phyloP scores from a whole-genome alignment of 108 stramenopile genomes.

The Discostella stelligeroides region DNA sequence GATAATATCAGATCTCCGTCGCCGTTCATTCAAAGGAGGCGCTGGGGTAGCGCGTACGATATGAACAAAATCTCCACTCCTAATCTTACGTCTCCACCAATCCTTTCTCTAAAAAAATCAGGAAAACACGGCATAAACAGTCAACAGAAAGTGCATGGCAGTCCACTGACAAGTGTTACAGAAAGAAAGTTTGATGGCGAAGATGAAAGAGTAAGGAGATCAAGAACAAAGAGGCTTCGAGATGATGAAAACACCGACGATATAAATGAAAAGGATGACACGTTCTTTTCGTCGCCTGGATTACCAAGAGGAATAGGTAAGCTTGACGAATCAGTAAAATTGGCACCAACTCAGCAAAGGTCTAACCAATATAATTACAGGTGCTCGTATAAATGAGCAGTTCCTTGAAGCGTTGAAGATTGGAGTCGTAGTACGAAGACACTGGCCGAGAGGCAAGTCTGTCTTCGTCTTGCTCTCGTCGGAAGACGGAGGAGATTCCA shows the following conservation, averaged over 20 bases:
- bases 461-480: conserved; percentile 74
- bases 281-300: conserved; percentile 40
- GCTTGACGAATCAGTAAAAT: neutral
- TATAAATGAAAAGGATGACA: conserved; percentile 17
- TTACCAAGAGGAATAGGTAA: conserved; percentile 47
- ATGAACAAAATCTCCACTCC: conserved; percentile 28
- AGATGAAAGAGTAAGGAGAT: conserved; percentile 13
- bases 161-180: neutral
- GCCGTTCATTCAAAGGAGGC: conserved; percentile 18
- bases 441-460: conserved; percentile 68
- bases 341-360: neutral
- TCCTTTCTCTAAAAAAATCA: conserved; percentile 31
- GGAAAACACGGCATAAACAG: conserved; percentile 13
- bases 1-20: conserved; percentile 5
- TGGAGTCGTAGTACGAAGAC: conserved; percentile 84
- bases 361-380: conserved; percentile 20
- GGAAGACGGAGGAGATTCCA: conserved; percentile 82
- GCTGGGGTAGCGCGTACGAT: conserved; percentile 46
- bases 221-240: conserved; percentile 23
- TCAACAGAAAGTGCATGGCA: conserved; percentile 21
- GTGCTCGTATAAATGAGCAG: conserved; percentile 67
- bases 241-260: conserved; percentile 19
- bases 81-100: conserved; percentile 45
- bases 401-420: conserved; percentile 80
- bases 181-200: conserved; percentile 10